Conservation (phyloP, 805 yeast genomes). For the Ogataea thermomethanolica region DNA sequence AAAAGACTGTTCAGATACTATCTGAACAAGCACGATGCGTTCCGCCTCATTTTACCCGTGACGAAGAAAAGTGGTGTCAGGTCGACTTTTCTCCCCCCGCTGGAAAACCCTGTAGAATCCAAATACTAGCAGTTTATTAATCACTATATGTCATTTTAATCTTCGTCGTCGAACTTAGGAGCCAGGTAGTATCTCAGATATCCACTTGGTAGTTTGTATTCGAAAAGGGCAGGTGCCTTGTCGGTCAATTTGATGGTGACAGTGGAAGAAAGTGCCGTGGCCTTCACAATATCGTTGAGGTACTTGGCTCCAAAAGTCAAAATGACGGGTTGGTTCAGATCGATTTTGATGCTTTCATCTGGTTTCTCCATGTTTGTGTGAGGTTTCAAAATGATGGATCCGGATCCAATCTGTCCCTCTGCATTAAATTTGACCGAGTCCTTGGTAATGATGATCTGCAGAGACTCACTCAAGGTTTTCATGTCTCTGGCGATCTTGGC, state of each 20-base stretch:
- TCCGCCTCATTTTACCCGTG: constrained; percentile 76
- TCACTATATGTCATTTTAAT: constrained; percentile 33
- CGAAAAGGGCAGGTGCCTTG: constrained; percentile 91
- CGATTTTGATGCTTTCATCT: constrained; percentile 69
- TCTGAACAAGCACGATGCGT: constrained; percentile 91
- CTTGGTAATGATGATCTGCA: constrained; percentile 82
- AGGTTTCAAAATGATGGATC: constrained; percentile 83
- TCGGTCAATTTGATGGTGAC: constrained; percentile 86
- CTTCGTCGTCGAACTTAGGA: constrained; percentile 95
- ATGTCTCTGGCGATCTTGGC: constrained; percentile 87
- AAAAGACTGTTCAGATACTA: constrained; percentile 79
- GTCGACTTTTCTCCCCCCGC: constrained; percentile 46
- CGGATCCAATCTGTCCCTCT: constrained; percentile 90
- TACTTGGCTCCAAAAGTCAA: constrained; percentile 90
- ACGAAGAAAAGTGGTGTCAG: constrained; percentile 55
- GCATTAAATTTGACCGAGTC: constrained; percentile 87
- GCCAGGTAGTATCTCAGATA: constrained; percentile 94
- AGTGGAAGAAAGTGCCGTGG: constrained; percentile 69
- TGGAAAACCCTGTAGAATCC: constrained; percentile 24
- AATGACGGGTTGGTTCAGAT: constrained; percentile 81
- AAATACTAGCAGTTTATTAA: constrained; percentile 14
- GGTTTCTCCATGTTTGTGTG: constrained; percentile 76
- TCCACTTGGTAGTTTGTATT: constrained; percentile 87
- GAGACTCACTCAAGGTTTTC: constrained; percentile 80
- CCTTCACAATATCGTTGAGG: constrained; percentile 86